Conservation (phyloP, 176 grass and related monocot species). For the Oryza rufipogon region DNA sequence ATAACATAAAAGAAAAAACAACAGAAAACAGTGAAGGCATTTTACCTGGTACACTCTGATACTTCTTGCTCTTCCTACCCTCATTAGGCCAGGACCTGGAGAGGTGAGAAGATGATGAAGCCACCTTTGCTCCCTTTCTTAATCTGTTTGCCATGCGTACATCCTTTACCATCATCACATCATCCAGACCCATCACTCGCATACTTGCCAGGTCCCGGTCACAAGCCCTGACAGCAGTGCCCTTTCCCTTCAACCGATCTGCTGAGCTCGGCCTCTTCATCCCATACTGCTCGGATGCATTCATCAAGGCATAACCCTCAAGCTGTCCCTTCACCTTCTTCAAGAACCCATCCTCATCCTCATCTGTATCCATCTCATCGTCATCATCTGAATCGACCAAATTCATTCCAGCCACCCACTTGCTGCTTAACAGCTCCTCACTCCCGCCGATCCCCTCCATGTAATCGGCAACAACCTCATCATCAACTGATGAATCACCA, state of each 20-base stretch:
- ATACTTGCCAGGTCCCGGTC: slow-evolving; percentile 41
- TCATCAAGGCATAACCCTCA: slow-evolving; percentile 67
- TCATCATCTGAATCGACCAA: slow-evolving; percentile 54
- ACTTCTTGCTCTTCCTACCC: slow-evolving; percentile 55
- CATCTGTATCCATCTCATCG: slow-evolving; percentile 50
- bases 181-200: slow-evolving; percentile 49
- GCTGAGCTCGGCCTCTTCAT: slow-evolving; percentile 65
- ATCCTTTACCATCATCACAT: slow-evolving; percentile 72
- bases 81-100: slow-evolving; percentile 77
- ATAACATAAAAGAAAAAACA: slow-evolving; percentile 16
- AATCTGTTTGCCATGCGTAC: slow-evolving; percentile 40
- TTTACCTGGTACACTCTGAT: slow-evolving; percentile 57
- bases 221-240: slow-evolving; percentile 2
- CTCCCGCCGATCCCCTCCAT: slow-evolving; percentile 72
- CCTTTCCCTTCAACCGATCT: slow-evolving; percentile 41
- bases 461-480: slow-evolving; percentile 79
- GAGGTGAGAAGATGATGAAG: slow-evolving; percentile 60
- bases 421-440: slow-evolving; percentile 55
- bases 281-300: slow-evolving; percentile 69
- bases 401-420: slow-evolving; percentile 52
- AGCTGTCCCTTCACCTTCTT: slow-evolving; percentile 56
- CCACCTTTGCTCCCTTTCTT: slow-evolving; percentile 42
- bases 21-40: not conserved
- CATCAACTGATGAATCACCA: slow-evolving; percentile 56
- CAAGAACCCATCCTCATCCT: slow-evolving; percentile 57